These are phyloP conservation scores for Colletotrichum australisinense DNA, from an alignment of 2,329 filamentous ascomycete genomes.

Conservation along the genomic window DNA sequence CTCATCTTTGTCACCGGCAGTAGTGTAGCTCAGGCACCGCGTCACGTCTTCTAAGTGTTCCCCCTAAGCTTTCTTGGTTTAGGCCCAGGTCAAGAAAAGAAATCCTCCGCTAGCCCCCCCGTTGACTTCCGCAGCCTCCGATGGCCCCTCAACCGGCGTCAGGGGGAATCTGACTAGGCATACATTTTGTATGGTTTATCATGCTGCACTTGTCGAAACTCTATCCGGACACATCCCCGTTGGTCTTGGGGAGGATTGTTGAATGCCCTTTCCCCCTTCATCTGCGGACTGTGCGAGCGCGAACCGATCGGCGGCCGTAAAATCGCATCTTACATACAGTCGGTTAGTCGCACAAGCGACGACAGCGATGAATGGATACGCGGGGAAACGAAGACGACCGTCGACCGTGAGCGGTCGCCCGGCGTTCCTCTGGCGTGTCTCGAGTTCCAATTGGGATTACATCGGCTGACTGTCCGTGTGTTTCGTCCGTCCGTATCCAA, in stretches of 20 bases:
- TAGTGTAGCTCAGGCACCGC: not conserved
- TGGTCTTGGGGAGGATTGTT: not conserved
- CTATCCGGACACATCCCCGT: not conserved
- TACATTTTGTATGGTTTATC: not conserved
- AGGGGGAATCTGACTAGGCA: not conserved
- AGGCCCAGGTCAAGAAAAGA: not conserved
- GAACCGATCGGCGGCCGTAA: not conserved
- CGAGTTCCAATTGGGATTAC: conserved; percentile 12
- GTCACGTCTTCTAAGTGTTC: not conserved
- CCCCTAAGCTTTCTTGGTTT: not conserved
- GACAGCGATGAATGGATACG: conserved; percentile 20
- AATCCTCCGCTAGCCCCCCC: not conserved
- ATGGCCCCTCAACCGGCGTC: conserved; percentile 2
- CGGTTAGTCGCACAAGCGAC: not conserved
- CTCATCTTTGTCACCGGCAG: not conserved
- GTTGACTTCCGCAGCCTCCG: conserved; percentile 1
- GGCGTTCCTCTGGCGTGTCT: conserved; percentile 17
- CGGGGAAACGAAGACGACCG: conserved; percentile 10
- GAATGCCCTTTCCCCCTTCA: not conserved
- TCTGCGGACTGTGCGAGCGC: not conserved
- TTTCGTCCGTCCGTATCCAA: not conserved
- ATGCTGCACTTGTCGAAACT: not conserved
- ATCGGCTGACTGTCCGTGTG: conserved; percentile 22
- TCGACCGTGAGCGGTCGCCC: not conserved
- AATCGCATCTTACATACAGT: not conserved